Evolutionary conservation across 352 stramenopile species (phyloP), one percentile per base, ranked within the genome.

Genomic region (Phytophthora syringae): DNA sequence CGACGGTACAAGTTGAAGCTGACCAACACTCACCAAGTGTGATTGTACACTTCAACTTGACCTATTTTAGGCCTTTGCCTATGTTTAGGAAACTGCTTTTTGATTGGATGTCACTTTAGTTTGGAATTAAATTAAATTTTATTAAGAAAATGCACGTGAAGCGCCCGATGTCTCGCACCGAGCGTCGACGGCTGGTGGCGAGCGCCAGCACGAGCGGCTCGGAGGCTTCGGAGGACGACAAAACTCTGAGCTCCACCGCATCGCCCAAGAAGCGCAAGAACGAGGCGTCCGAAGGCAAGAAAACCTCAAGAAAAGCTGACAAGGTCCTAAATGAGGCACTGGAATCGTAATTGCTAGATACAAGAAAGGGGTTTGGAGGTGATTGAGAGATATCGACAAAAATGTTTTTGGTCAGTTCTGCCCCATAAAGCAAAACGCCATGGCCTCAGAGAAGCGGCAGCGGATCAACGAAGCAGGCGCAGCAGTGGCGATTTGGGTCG

Each of bases 191-290:
- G 7, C 40, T 66, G 3, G 11, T 45, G 21, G 24, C 30, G 30
- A 53, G 27, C 36, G 30, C 51, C 11, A 58, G 42, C 43, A 16
- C 24, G 6, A 61, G 24, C 27, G 56, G 52, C 13, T 62, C 51
- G 15, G 7, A 65, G 6, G 21, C 43, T 32, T 39, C 28, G 1
- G 42, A 60, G 11, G 34, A 60, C n/a, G 36, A 51, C 3, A 36
- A 49, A 2, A 15, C 44, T 11, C 25, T 52, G 40, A 27, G 21
- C 28, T 45, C 49, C 7, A 3, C 32, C 1, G 24, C 42, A 6
- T 27, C 57, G 21, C 11, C 28, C 3, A 60, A 61, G 24, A 74
- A 74, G 42, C 44, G 48, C 49, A 70, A 64, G 36, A 53, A 22
- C 24, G 21, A 7, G 22, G 5, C 24, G 3, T 1, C 48, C 2